Percentiles rank a stretch among this genome's conserved stretches.
phyloP scores from a whole-genome alignment of 345 rosid species.

The Citrus sp. region DNA sequence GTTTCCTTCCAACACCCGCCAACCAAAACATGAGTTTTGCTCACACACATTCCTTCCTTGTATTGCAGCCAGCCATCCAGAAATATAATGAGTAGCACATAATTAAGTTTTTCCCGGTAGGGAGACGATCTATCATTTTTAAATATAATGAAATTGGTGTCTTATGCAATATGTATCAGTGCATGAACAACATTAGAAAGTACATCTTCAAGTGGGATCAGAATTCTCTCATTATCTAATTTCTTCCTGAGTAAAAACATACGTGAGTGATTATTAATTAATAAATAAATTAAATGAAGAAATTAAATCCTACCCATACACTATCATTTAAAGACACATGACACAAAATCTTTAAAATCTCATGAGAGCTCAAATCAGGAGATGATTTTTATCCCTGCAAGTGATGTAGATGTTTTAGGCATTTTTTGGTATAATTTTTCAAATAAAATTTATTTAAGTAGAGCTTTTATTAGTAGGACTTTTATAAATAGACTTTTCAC shows the following conservation, averaged over 20 bases:
- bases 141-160: neutral
- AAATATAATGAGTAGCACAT: neutral
- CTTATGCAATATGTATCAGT: no score
- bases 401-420: neutral
- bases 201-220: neutral
- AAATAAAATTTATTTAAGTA: no score
- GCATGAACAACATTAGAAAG: neutral
- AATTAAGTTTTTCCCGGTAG: neutral
- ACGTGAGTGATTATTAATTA: no score
- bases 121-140: neutral
- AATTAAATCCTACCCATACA: no score
- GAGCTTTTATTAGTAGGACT: rapidly evolving
- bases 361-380: no score
- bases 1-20: neutral
- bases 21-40: no score
- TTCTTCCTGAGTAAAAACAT: rapidly evolving
- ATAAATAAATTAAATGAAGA: no score
- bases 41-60: neutral
- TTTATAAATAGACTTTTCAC: neutral
- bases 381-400: no score
- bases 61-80: neutral
- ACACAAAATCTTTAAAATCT: no score
- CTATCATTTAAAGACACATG: no score
- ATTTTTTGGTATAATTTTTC: no score
- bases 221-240: no score